Evolutionary conservation across 305 asterid genomes (phyloP).

Genomic region (Withania somnifera): DNA sequence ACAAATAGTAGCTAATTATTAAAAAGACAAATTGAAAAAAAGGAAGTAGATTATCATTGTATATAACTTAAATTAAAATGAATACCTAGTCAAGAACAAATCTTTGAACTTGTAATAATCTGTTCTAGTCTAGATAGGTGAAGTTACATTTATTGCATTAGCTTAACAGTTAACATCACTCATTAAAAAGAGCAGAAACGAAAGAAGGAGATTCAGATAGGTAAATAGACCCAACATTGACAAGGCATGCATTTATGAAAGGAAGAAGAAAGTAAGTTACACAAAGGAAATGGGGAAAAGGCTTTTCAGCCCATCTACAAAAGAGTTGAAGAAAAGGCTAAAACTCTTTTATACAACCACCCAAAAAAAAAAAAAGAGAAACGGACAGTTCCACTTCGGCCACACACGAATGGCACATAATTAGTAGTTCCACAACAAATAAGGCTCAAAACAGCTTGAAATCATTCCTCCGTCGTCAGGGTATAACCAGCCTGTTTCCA

Average conservation of each 20-base stretch:
- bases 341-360: neutral
- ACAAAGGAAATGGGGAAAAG: neutral
- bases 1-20: neutral
- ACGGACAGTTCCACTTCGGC: neutral
- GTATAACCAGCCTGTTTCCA: slow-evolving; percentile 38
- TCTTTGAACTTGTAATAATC: neutral
- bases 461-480: slow-evolving; percentile 24
- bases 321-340: neutral
- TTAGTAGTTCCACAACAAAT: slow-evolving; percentile 36
- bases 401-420: neutral
- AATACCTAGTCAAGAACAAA: neutral
- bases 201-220: neutral
- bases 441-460: slow-evolving; percentile 23
- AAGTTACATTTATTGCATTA: neutral
- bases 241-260: slow-evolving; percentile 20
- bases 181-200: neutral
- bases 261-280: neutral
- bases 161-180: neutral
- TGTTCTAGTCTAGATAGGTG: neutral
- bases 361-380: neutral
- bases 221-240: neutral
- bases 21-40: neutral
- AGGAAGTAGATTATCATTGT: neutral
- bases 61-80: neutral
- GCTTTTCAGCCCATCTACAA: slow-evolving; percentile 1